These are phyloP conservation scores for Curvularia spicifera DNA, from an alignment of 2,329 filamentous ascomycete species.

Conservation along the genomic window DNA sequence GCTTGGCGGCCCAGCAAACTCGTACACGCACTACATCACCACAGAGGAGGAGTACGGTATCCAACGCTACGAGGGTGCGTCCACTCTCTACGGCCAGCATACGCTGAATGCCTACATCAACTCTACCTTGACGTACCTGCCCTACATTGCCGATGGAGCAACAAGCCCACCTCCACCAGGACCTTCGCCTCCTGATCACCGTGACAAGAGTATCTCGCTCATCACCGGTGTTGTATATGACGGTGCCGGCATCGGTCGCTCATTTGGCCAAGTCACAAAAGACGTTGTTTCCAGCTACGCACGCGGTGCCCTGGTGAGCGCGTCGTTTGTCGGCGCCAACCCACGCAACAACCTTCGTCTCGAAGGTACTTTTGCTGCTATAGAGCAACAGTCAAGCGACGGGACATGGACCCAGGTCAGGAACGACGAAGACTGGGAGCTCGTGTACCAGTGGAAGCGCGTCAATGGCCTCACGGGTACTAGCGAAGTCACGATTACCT, in stretches of 20 bases:
- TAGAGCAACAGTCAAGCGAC: slow-evolving; percentile 67
- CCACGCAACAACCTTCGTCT: slow-evolving; percentile 85
- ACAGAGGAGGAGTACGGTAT: slow-evolving; percentile 81
- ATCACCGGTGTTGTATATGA: slow-evolving; percentile 82
- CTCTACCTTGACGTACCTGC: slow-evolving; percentile 74
- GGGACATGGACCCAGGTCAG: slow-evolving; percentile 69
- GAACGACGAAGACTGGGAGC: slow-evolving; percentile 80
- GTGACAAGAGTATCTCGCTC: slow-evolving; percentile 75
- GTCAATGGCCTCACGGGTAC: slow-evolving; percentile 72
- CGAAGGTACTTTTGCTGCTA: slow-evolving; percentile 76
- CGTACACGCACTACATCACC: slow-evolving; percentile 81
- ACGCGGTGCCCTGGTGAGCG: slow-evolving; percentile 67
- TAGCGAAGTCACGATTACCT: slow-evolving; percentile 78
- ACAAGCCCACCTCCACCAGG: slow-evolving; percentile 55
- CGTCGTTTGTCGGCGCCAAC: slow-evolving; percentile 83
- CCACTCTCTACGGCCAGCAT: slow-evolving; percentile 83
- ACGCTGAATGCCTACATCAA: slow-evolving; percentile 89
- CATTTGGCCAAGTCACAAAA: slow-evolving; percentile 71
- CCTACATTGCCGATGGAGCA: slow-evolving; percentile 62
- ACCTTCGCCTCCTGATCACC: slow-evolving; percentile 77
- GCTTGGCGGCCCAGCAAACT: slow-evolving; percentile 87
- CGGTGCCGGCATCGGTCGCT: slow-evolving; percentile 66
- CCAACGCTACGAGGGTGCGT: slow-evolving; percentile 94
- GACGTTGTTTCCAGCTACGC: slow-evolving; percentile 63
- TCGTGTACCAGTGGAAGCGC: slow-evolving; percentile 81